Evolutionary conservation across 805 yeast species (phyloP).

Genomic region (Starmerella vaccinii): DNA sequence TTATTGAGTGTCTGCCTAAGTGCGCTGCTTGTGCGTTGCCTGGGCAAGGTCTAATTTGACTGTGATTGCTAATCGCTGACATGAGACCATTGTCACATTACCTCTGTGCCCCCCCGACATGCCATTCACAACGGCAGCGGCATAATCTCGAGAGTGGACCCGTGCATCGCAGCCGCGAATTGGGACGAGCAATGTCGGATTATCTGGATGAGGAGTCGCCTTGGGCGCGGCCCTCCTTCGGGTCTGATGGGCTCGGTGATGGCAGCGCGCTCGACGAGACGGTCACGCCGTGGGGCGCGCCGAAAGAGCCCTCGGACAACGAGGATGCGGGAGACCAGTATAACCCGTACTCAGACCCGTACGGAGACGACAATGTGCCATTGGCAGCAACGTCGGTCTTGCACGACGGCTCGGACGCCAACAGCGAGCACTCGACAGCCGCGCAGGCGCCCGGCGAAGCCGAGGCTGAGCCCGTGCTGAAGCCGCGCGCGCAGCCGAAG

Average conservation of each 20-base stretch:
- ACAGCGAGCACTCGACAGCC: neutral
- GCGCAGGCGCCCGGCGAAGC: neutral
- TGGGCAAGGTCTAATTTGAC: too few relatives aligned
- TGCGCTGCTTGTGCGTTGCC: too few relatives aligned
- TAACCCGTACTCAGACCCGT: constrained; percentile 4
- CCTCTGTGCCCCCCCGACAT: too few relatives aligned
- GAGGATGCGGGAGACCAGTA: neutral
- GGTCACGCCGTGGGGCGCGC: neutral
- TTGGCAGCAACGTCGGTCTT: neutral
- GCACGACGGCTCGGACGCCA: neutral
- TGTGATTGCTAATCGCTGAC: too few relatives aligned
- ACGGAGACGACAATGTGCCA: constrained; percentile 5
- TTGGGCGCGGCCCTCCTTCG: constrained; percentile 11
- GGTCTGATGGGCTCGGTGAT: neutral
- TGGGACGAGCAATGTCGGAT: constrained; percentile 10
- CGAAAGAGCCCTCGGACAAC: neutral
- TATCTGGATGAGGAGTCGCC: constrained; percentile 17
- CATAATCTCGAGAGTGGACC: neutral
- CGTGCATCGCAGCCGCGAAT: neutral
- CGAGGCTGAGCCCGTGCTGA: constrained; percentile 9
- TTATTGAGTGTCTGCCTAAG: too few relatives aligned
- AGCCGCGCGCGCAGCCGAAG: neutral
- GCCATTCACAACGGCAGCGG: too few relatives aligned
- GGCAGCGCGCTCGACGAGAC: neutral
- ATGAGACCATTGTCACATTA: too few relatives aligned